Base-by-base conservation (phyloP, 768 basidiomycete genomes). In the Hericium coralloides region DNA sequence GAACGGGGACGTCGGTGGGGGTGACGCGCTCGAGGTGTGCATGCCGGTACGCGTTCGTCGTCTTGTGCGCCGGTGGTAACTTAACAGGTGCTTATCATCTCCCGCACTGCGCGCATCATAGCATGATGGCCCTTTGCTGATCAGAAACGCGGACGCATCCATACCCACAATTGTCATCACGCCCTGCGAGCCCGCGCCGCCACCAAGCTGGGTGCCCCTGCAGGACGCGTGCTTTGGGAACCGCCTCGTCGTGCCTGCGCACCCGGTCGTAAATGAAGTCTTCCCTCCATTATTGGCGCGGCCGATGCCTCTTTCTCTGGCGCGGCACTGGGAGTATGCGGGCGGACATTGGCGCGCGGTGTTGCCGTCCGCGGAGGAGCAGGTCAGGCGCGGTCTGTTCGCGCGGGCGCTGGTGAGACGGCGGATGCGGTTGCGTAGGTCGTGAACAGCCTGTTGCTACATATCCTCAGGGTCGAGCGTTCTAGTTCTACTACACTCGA, bases 221-320 rank as follows among this genome's bases (percentile, higher is more conserved):
- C 83, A 85, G 66, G 77, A 84, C 63, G 69, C 75, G 14, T 77
- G 74, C 4, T 83, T 81, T 63, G 77, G 79, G 38, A 68, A 70
- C 50, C 71, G 70, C 31, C 75, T 83, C 22, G 74, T 76, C 2
- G 76, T 84, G 15, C 82, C 81, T 5, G 68, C 67, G 39, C 71
- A 79, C 60, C 71, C 74, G 2, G 70, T 69, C 23, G 73, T 77
- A 58, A 83, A 83, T 65, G 65, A 69, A 22, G 64, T 67, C n/a
- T 75, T 75, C 61, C 80, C 81, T 48, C 80, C 78, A 5, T 70
- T 74, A 65, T 66, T 52, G 57, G 57, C 55, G 53, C 63, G 53
- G 37, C 58, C 59, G 39, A 62, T 61, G n/a, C 72, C 73, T 26
- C 26, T 31, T 31, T 31, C 26, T 31, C 58, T 59, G 8, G 64